Evolutionary conservation across 2,329 filamentous ascomycete species (phyloP).

Genomic region (Colletotrichum eremochloae): DNA sequence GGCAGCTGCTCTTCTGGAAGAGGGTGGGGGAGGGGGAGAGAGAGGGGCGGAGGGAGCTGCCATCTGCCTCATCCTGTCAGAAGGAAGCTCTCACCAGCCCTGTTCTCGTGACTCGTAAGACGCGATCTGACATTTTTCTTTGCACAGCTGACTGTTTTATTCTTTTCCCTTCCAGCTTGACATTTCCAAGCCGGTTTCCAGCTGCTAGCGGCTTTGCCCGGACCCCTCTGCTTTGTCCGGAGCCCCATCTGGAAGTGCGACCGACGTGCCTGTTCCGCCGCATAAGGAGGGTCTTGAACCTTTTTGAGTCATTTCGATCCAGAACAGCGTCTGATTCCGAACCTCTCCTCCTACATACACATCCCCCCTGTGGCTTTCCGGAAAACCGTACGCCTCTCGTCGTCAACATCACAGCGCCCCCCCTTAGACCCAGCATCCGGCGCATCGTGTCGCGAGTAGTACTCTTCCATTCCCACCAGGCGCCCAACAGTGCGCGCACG

Average conservation of each 20-base stretch:
- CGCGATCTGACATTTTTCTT: not conserved
- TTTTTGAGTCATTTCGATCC: constrained; percentile 30
- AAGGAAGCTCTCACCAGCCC: constrained; percentile 11
- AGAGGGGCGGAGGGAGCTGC: not conserved
- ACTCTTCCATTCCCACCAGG: not conserved
- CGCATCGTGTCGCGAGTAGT: constrained; percentile 1
- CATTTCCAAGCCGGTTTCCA: not conserved
- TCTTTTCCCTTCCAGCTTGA: not conserved
- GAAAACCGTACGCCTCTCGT: not conserved
- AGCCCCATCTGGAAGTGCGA: constrained; percentile 10
- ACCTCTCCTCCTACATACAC: constrained; percentile 1
- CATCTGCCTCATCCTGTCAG: constrained; percentile 10
- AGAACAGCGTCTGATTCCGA: not conserved
- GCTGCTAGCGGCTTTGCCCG: constrained; percentile 4
- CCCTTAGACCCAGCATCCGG: not conserved
- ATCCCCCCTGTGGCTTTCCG: too few relatives aligned
- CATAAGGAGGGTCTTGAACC: not conserved
- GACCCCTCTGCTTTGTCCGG: constrained; percentile 24
- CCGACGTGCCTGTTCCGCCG: constrained; percentile 30
- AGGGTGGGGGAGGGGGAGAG: not conserved
- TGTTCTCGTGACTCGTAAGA: constrained; percentile 23
- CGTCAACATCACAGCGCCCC: not conserved
- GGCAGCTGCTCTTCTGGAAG: constrained; percentile 4
- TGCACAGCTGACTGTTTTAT: constrained; percentile 13
- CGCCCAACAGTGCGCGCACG: constrained; percentile 3